phyloP scores from a whole-genome alignment of 192 early-diverging fungal genomes.

The Coemansia sp. region DNA sequence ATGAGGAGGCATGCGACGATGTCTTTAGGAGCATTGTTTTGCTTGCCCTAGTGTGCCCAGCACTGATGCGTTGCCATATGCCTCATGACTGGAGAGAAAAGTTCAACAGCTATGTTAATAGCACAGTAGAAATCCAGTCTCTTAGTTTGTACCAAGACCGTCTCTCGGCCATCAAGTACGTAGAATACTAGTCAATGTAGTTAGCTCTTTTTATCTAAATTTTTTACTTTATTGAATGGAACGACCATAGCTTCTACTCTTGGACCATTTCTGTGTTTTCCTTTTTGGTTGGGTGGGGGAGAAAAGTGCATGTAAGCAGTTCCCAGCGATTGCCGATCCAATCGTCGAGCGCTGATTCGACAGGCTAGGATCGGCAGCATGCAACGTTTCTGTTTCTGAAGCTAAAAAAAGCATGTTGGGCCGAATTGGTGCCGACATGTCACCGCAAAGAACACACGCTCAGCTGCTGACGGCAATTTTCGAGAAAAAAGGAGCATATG shows the following conservation, averaged over 20 bases:
- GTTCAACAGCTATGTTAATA: slow-evolving; percentile 2
- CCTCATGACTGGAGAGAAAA: slow-evolving; percentile 7
- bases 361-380: background rate
- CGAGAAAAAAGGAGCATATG: background rate
- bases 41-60: slow-evolving; percentile 11
- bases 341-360: background rate
- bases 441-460: background rate
- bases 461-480: background rate
- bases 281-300: background rate
- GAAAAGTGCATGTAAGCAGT: background rate
- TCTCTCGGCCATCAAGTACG: slow-evolving; percentile 8
- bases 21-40: background rate
- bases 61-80: slow-evolving; percentile 2
- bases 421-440: background rate
- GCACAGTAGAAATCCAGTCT: background rate
- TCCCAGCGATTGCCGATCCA: background rate
- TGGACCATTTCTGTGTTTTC: background rate
- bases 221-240: background rate
- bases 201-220: background rate
- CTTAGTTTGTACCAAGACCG: background rate
- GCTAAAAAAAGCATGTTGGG: background rate
- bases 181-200: background rate
- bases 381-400: background rate
- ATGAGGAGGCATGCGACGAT: background rate
- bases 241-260: background rate